These are phyloP conservation scores for Aspergillus quadrilineatus DNA, from an alignment of 2,329 filamentous ascomycete species.

Conservation along the genomic window DNA sequence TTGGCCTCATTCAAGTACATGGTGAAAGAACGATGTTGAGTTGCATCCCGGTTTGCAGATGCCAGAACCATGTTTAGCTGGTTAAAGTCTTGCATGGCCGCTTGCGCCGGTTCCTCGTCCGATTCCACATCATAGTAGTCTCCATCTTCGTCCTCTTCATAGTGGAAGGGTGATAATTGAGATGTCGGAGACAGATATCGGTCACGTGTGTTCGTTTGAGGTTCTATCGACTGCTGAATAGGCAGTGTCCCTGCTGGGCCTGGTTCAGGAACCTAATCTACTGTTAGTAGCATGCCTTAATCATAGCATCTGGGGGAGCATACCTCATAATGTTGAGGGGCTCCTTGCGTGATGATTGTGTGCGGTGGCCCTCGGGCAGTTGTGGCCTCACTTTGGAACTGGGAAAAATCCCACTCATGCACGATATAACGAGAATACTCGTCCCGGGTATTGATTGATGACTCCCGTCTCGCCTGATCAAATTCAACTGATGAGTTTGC, in stretches of 20 bases:
- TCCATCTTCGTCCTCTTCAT: slow-evolving; percentile 56
- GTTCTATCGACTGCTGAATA: background rate
- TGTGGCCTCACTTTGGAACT: background rate
- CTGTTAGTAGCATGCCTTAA: background rate
- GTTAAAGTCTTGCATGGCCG: slow-evolving; percentile 35
- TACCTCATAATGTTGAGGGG: no score
- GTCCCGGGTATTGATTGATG: background rate
- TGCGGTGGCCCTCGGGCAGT: background rate
- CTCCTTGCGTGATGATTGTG: background rate
- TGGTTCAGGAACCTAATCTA: background rate
- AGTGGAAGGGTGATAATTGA: slow-evolving; percentile 25
- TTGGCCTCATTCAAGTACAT: slow-evolving; percentile 50
- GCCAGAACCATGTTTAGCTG: slow-evolving; percentile 46
- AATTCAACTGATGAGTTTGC: background rate
- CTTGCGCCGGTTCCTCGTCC: slow-evolving; percentile 53
- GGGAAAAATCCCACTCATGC: background rate
- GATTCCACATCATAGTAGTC: slow-evolving; percentile 63
- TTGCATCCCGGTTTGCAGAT: slow-evolving; percentile 46
- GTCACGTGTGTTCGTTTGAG: background rate
- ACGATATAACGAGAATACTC: background rate
- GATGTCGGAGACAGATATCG: slow-evolving; percentile 14
- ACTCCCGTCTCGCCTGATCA: background rate
- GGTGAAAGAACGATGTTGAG: slow-evolving; percentile 50
- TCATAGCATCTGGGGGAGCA: no score
- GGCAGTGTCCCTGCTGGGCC: background rate